Evolutionary conservation across 345 rosid genomes (phyloP).

Genomic region (Hibiscus trionum): DNA sequence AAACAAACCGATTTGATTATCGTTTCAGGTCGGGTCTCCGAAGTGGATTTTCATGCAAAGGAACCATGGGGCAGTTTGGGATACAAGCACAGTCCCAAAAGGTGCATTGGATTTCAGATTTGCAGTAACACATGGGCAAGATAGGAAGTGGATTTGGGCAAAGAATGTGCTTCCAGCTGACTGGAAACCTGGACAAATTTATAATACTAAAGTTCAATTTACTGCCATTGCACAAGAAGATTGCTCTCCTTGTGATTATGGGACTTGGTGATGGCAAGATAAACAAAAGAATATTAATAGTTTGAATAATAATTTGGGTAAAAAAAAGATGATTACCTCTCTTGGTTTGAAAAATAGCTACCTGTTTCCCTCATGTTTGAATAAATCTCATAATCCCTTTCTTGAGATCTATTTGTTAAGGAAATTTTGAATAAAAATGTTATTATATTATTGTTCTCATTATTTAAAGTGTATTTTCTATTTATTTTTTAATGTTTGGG

Average conservation of each 20-base stretch:
- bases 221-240: slow-evolving; percentile 72
- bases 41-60: slow-evolving; percentile 69
- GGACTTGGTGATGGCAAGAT: slow-evolving; percentile 37
- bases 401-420: no score
- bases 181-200: slow-evolving; percentile 46
- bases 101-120: slow-evolving; percentile 65
- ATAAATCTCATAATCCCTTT: no score
- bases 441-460: no score
- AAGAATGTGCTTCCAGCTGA: slow-evolving; percentile 53
- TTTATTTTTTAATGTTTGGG: no score
- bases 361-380: no score
- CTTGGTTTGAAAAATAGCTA: no score
- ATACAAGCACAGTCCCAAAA: slow-evolving; percentile 52
- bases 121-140: slow-evolving; percentile 20
- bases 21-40: slow-evolving; percentile 24
- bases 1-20: no score
- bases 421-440: no score
- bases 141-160: slow-evolving; percentile 77
- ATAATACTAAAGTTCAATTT: slow-evolving; percentile 69
- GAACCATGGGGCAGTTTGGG: slow-evolving; percentile 78
- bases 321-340: no score
- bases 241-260: slow-evolving; percentile 53
- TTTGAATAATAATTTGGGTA: no score
- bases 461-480: no score
- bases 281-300: no score